Conservation (phyloP, 1,284 basidiomycete genomes). For the Puccinia triticina region DNA sequence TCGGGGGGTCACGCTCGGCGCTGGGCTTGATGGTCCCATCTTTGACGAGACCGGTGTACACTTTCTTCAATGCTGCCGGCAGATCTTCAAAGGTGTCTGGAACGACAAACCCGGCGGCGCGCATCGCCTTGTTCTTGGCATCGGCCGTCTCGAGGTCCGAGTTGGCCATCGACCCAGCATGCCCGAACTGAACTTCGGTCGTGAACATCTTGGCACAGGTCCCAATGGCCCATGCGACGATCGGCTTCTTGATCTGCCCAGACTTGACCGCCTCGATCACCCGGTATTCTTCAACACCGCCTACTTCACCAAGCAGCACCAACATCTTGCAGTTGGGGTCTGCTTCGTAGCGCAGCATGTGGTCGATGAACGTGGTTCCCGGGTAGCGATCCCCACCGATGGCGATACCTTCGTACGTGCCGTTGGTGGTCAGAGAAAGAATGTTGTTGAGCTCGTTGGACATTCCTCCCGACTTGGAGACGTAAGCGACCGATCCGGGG, state of each 20-base stretch:
- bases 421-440: constrained; percentile 93
- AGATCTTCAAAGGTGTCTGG: constrained; percentile 98
- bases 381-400: constrained; percentile 99
- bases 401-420: constrained; percentile 99
- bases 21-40: constrained; percentile 73
- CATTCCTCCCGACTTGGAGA: constrained; percentile 99
- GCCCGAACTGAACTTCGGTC: constrained; percentile 98
- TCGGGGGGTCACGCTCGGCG: constrained; percentile 83
- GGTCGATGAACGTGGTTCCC: constrained; percentile 97
- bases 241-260: constrained; percentile 94
- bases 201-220: constrained; percentile 99
- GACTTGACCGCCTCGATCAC: constrained; percentile 96
- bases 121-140: constrained; percentile 96
- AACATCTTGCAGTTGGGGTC: constrained; percentile 99
- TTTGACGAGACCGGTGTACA: constrained; percentile 80
- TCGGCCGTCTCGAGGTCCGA: constrained; percentile 95
- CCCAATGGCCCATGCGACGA: constrained; percentile 98
- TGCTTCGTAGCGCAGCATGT: constrained; percentile 93
- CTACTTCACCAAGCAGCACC: constrained; percentile 96
- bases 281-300: constrained; percentile 98
- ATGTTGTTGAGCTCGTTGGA: constrained; percentile 99
- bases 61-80: constrained; percentile 77
- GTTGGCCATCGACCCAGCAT: constrained; percentile 98
- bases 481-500: constrained; percentile 94
- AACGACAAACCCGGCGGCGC: constrained; percentile 90